Conservation (phyloP, 148 eudicot species). For the Spergularia bocconei region DNA sequence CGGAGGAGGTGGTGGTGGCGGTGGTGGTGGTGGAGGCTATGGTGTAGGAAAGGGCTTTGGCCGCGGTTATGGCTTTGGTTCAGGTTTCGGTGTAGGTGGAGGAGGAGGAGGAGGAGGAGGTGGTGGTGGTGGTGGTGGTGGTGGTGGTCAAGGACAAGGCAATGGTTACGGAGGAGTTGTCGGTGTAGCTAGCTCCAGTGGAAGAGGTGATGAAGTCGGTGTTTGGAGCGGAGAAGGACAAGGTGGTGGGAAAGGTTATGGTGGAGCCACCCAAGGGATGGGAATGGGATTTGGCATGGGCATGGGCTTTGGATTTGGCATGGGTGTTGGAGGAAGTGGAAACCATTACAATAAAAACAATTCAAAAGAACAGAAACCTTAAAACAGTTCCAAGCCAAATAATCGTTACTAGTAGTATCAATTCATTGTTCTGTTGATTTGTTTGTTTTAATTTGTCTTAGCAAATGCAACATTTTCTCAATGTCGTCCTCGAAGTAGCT, state of each 20-base stretch:
- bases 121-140: constrained; percentile 15
- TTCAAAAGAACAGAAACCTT: too few species aligned
- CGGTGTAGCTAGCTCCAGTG: not conserved
- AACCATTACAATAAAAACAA: not conserved
- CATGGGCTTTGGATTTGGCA: constrained; percentile 31
- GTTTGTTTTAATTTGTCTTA: too few species aligned
- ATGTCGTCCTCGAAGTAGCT: too few species aligned
- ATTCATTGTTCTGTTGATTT: too few species aligned
- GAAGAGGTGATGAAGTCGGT: not conserved
- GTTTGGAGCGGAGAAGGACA: not conserved
- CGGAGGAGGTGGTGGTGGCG: not conserved
- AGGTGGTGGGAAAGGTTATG: constrained; percentile 10
- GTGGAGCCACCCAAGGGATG: constrained; percentile 7
- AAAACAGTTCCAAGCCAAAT: too few species aligned
- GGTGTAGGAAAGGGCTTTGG: constrained; percentile 25
- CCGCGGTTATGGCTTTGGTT: constrained; percentile 28
- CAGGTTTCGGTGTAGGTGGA: constrained; percentile 16
- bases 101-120: constrained; percentile 18
- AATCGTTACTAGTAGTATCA: too few species aligned
- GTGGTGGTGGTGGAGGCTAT: constrained; percentile 17
- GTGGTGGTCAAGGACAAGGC: constrained; percentile 23
- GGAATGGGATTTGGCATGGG: constrained; percentile 34
- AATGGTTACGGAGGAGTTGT: constrained; percentile 15
- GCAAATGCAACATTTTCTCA: too few species aligned
- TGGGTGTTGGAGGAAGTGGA: constrained; percentile 16